These are phyloP conservation scores for Aspergillus biplanus DNA, from an alignment of 495 filamentous ascomycete genomes.

Conservation along the genomic window DNA sequence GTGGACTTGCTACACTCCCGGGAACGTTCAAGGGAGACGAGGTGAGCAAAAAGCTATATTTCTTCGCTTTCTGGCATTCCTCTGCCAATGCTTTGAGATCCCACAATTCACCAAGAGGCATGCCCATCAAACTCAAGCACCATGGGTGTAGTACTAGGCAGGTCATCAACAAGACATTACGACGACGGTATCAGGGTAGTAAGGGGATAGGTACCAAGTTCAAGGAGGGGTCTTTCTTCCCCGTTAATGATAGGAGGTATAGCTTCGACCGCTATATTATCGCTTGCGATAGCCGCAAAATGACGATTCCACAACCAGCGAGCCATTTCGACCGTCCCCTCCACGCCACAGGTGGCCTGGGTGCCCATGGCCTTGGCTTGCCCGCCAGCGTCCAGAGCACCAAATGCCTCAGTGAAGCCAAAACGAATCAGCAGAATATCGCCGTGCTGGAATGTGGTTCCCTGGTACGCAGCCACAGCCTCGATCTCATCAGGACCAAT, in stretches of 20 bases:
- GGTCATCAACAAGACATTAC: too few species aligned
- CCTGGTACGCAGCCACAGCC: constrained; percentile 35
- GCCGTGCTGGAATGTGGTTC: constrained; percentile 38
- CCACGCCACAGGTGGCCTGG: constrained; percentile 26
- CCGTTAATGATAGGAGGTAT: too few species aligned
- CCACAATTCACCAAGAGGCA: not conserved
- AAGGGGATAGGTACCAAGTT: too few species aligned
- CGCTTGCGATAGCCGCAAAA: constrained; percentile 38
- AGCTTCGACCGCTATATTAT: constrained; percentile 1
- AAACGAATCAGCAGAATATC: constrained; percentile 53
- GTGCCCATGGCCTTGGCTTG: constrained; percentile 24
- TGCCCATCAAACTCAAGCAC: not conserved
- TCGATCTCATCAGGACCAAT: constrained; percentile 38
- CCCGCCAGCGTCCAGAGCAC: constrained; percentile 34
- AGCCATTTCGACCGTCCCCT: constrained; percentile 31
- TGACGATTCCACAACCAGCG: constrained; percentile 38
- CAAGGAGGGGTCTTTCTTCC: too few species aligned
- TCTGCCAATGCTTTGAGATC: not conserved
- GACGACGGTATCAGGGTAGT: too few species aligned
- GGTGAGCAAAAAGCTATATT: not conserved
- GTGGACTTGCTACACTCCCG: not conserved
- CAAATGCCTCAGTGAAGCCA: constrained; percentile 44
- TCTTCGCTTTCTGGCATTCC: not conserved
- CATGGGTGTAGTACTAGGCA: not conserved
- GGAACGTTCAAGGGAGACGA: not conserved